Evolutionary conservation across 1,284 basidiomycete genomes (phyloP).

Genomic region (Schizopora paradoxa): DNA sequence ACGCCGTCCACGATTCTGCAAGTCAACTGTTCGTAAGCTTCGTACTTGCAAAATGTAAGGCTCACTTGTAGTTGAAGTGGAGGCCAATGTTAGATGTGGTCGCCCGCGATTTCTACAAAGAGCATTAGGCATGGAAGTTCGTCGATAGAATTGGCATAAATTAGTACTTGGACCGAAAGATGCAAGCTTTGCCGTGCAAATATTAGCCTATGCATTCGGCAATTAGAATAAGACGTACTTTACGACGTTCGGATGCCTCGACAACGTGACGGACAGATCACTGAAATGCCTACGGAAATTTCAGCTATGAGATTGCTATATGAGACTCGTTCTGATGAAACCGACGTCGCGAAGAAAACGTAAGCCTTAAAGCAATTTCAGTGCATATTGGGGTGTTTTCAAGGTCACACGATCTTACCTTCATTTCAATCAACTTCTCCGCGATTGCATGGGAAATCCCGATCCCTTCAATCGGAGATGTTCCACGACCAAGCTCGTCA

Average conservation of each 20-base stretch:
- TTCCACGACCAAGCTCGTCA: constrained; percentile 89
- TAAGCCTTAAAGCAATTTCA: constrained; percentile 47
- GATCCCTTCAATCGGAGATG: constrained; percentile 80
- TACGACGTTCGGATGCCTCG: constrained; percentile 64
- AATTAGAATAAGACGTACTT: constrained; percentile 47
- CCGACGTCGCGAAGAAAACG: constrained; percentile 87
- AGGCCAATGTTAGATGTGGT: constrained; percentile 58
- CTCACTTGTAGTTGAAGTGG: constrained; percentile 76
- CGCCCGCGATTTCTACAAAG: constrained; percentile 44
- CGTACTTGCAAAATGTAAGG: background rate
- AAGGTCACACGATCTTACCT: constrained; percentile 39
- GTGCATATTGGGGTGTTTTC: background rate
- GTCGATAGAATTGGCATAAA: background rate
- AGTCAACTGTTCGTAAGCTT: constrained; percentile 1
- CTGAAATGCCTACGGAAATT: constrained; percentile 54
- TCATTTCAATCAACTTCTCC: constrained; percentile 72
- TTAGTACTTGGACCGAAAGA: constrained; percentile 68
- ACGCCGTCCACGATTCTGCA: constrained; percentile 63
- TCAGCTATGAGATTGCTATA: background rate
- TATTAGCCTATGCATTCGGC: constrained; percentile 22
- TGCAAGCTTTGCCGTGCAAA: constrained; percentile 63
- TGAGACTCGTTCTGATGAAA: constrained; percentile 10
- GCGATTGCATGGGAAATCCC: constrained; percentile 92
- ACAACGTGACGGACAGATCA: constrained; percentile 65
- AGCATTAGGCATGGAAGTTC: constrained; percentile 14